Evolutionary conservation across 164 flowering plant genomes (phyloP).

Genomic region (Aristolochia californica): DNA sequence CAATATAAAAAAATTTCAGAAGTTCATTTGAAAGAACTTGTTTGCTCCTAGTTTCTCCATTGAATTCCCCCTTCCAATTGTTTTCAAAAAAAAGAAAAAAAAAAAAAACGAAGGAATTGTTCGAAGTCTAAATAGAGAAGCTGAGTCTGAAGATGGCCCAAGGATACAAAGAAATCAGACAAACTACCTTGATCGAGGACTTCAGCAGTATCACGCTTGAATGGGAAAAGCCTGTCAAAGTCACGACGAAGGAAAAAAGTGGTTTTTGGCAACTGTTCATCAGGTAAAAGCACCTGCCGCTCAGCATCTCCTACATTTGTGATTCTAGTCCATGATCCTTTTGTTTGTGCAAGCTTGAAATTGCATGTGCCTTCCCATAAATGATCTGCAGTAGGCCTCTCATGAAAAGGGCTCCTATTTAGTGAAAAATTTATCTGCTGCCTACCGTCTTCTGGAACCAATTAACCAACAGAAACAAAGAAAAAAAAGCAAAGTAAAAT

Average conservation of each 20-base stretch:
- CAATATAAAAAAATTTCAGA: too few relatives aligned
- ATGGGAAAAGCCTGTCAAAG: slow-evolving; percentile 22
- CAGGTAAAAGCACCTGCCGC: slow-evolving; percentile 24
- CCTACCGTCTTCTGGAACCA: slow-evolving; percentile 33
- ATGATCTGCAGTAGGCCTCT: slow-evolving; percentile 21
- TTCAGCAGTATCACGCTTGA: slow-evolving; percentile 27
- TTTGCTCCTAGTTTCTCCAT: too few relatives aligned
- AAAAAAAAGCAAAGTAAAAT: neutral
- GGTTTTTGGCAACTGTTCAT: slow-evolving; percentile 17
- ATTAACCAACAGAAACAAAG: slow-evolving; percentile 3
- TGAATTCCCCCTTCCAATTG: too few relatives aligned
- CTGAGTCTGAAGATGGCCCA: neutral
- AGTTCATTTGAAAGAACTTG: too few relatives aligned
- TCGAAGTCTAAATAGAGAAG: neutral
- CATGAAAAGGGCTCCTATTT: slow-evolving; percentile 30
- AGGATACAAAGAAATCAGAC: neutral
- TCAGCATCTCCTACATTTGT: slow-evolving; percentile 23
- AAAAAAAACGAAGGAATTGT: neutral
- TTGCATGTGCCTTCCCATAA: slow-evolving; percentile 28
- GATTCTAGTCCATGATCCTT: slow-evolving; percentile 22
- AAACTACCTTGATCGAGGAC: slow-evolving; percentile 47
- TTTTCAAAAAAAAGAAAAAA: neutral
- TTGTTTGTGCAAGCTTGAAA: slow-evolving; percentile 27
- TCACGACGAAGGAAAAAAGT: slow-evolving; percentile 16
- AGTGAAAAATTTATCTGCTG: slow-evolving; percentile 37